Evolutionary conservation across 768 basidiomycete species (phyloP).

Genomic region (Trametes gibbosa): DNA sequence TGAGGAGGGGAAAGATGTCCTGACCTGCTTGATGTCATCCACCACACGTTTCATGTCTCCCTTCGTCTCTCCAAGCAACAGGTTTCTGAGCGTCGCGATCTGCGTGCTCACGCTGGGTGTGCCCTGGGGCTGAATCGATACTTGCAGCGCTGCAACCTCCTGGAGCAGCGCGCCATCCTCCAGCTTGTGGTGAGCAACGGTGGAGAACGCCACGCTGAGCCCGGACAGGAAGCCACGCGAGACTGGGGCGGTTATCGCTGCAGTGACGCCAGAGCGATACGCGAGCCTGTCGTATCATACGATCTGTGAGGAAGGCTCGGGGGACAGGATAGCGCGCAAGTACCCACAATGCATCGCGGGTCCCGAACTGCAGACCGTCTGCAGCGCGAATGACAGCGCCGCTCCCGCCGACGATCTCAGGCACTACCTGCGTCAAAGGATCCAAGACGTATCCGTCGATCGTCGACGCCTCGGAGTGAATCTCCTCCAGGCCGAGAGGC

Average conservation of each 20-base stretch:
- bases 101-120: conserved; percentile 63
- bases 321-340: not conserved
- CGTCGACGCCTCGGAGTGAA: conserved; percentile 60
- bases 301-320: not conserved
- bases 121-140: conserved; percentile 48
- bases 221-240: conserved; percentile 59
- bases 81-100: conserved; percentile 53
- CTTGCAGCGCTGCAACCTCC: conserved; percentile 63
- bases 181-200: conserved; percentile 57
- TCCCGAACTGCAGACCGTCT: conserved; percentile 71
- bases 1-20: conserved; percentile 33
- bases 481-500: conserved; percentile 67
- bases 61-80: conserved; percentile 43
- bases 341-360: conserved; percentile 53
- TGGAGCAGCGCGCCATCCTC: conserved; percentile 64
- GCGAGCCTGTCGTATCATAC: conserved; percentile 51
- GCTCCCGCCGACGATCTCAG: conserved; percentile 34
- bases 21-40: conserved; percentile 41
- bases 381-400: conserved; percentile 53
- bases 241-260: conserved; percentile 58
- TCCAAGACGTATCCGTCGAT: conserved; percentile 49
- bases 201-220: conserved; percentile 58
- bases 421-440: conserved; percentile 36
- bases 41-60: conserved; percentile 35
- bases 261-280: conserved; percentile 72